These are phyloP conservation scores for Pyracantha coccinea DNA, from an alignment of 331 rosid species.

Conservation along the genomic window DNA sequence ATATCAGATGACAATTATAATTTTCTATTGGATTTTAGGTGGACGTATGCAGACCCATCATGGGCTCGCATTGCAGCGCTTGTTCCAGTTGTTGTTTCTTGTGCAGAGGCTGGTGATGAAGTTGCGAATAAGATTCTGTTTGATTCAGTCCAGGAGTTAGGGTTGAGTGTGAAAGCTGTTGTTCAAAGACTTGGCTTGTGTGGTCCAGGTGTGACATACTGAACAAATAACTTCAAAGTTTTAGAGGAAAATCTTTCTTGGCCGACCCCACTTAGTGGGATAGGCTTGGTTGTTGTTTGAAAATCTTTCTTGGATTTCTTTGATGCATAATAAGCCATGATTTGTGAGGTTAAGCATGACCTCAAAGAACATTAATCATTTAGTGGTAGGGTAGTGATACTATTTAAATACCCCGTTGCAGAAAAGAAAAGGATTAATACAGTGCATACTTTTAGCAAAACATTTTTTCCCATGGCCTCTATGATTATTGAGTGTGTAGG, in stretches of 20 bases:
- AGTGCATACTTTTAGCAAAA: background rate
- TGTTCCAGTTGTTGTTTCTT: conserved; percentile 78
- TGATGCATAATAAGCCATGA: background rate
- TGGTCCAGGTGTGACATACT: conserved; percentile 57
- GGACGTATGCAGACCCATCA: conserved; percentile 93
- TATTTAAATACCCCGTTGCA: background rate
- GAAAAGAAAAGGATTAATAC: background rate
- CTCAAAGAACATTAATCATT: background rate
- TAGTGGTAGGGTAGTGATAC: background rate
- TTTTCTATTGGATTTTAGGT: conserved; percentile 49
- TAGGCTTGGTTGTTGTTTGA: no score
- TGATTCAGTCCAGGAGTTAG: conserved; percentile 73
- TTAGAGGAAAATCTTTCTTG: background rate
- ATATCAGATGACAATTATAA: conserved; percentile 13
- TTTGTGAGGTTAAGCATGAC: background rate
- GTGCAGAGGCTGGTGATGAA: conserved; percentile 82
- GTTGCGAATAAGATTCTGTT: conserved; percentile 71
- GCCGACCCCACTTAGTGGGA: no score
- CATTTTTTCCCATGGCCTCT: background rate
- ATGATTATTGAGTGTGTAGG: no score
- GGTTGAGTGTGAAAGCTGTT: conserved; percentile 83
- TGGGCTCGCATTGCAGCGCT: conserved; percentile 99
- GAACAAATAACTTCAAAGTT: background rate
- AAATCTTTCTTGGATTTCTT: background rate
- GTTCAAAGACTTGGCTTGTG: conserved; percentile 73